Percentiles rank a stretch among this genome's conserved stretches.
These are phyloP conservation scores for sunflower (Helianthus annuus) DNA, from an alignment of 129 eudicot species.

Conservation along the genomic window DNA sequence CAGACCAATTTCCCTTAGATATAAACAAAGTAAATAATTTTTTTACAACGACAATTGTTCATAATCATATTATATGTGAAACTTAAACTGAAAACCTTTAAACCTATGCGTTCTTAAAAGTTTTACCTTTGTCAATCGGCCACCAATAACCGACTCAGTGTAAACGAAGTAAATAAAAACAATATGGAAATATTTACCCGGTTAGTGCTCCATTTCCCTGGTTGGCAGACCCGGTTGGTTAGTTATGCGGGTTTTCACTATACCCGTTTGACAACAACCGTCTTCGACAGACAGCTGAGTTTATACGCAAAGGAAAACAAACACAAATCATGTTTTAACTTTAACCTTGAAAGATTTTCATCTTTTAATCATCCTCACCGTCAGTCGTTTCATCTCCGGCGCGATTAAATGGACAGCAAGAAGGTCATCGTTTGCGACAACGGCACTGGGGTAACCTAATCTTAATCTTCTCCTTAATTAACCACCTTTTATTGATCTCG, in stretches of 20 bases:
- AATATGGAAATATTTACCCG: too few species aligned
- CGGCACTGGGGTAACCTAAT: constrained; percentile 82
- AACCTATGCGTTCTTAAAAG: too few species aligned
- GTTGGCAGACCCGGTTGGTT: constrained; percentile 29
- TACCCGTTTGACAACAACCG: not conserved
- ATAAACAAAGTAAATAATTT: too few species aligned
- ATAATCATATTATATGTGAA: too few species aligned
- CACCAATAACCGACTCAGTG: too few species aligned
- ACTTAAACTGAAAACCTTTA: too few species aligned
- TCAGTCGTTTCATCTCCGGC: constrained; percentile 13
- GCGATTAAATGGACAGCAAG: constrained; percentile 66
- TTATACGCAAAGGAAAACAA: constrained; percentile 38
- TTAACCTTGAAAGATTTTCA: constrained; percentile 10
- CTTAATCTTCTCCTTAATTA: constrained; percentile 21
- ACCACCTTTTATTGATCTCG: constrained; percentile 5
- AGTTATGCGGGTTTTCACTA: constrained; percentile 22
- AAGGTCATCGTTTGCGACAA: constrained; percentile 97
- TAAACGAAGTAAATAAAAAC: too few species aligned
- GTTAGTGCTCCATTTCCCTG: not conserved
- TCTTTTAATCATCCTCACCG: constrained; percentile 3
- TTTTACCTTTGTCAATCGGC: too few species aligned
- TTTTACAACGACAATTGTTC: too few species aligned
- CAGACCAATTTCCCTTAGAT: too few species aligned
- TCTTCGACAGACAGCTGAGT: constrained; percentile 6
- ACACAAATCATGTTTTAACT: constrained; percentile 18